Conservation (phyloP, 1,284 basidiomycete species). For the Coniophora puteana region DNA sequence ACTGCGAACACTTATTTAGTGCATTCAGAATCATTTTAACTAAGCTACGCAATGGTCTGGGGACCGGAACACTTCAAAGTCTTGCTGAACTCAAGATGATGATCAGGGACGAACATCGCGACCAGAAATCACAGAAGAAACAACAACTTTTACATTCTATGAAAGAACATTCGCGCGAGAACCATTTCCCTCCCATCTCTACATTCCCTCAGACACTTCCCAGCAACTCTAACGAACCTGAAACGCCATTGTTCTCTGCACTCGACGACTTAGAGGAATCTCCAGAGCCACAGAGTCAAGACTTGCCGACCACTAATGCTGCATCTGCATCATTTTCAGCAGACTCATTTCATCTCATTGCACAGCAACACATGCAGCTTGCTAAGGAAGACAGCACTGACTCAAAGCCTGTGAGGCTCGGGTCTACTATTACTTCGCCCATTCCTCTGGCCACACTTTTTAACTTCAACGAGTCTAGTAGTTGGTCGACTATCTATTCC, state of each 20-base stretch:
- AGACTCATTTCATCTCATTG: not conserved
- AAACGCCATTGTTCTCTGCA: too few species aligned
- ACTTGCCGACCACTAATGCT: not conserved
- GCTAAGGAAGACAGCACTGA: not conserved
- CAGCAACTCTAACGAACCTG: too few species aligned
- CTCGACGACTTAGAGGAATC: not conserved
- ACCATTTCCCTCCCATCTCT: not conserved
- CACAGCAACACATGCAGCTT: not conserved
- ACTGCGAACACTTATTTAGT: constrained; percentile 32
- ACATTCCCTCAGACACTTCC: not conserved
- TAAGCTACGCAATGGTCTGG: constrained; percentile 18
- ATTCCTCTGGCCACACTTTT: not conserved
- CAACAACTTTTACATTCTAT: too few species aligned
- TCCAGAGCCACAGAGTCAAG: not conserved
- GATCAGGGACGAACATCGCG: constrained; percentile 1
- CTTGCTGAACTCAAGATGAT: constrained; percentile 6
- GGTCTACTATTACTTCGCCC: not conserved
- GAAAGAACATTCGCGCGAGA: not conserved
- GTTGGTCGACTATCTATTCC: not conserved
- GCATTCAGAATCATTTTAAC: constrained; percentile 29
- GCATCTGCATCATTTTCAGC: not conserved
- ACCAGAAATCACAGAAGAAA: too few species aligned
- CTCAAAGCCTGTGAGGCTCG: not conserved
- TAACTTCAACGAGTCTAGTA: too few species aligned
- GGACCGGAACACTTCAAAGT: constrained; percentile 13